These are phyloP conservation scores for Limnanthes douglasii DNA, from an alignment of 345 rosid species.

Conservation along the genomic window DNA sequence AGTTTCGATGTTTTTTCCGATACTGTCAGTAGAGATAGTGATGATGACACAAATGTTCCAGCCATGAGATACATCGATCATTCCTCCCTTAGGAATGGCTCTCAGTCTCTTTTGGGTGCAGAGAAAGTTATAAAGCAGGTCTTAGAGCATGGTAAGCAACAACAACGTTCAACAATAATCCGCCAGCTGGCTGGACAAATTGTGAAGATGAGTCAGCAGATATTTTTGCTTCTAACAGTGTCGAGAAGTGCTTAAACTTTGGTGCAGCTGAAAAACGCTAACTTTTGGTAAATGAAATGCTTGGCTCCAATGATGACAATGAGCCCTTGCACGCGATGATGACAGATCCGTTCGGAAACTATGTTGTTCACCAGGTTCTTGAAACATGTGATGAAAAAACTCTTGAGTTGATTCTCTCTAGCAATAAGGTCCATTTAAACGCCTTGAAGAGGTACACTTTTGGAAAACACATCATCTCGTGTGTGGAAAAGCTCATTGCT, in stretches of 20 bases:
- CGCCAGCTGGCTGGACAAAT: conserved; percentile 83
- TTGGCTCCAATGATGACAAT: conserved; percentile 86
- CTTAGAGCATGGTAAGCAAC: conserved; percentile 74
- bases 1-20: conserved; percentile 40
- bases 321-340: conserved; percentile 99
- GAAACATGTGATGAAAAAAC: conserved; percentile 86
- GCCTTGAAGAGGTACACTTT: conserved; percentile 86
- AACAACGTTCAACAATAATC: conserved; percentile 62
- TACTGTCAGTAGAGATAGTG: conserved; percentile 72
- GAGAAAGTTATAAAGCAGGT: conserved; percentile 80
- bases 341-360: conserved; percentile 97
- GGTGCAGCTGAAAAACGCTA: conserved; percentile 79
- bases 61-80: conserved; percentile 68
- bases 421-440: conserved; percentile 77
- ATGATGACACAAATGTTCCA: conserved; percentile 53
- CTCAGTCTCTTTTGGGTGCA: conserved; percentile 66
- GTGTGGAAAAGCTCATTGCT: conserved; percentile 84
- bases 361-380: conserved; percentile 89
- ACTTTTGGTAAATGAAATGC: conserved; percentile 77
- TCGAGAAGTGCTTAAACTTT: conserved; percentile 83
- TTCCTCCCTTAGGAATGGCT: conserved; percentile 53
- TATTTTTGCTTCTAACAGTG: conserved; percentile 94
- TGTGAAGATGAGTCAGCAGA: conserved; percentile 94
- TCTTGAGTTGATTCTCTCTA: conserved; percentile 69
- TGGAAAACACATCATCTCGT: conserved; percentile 90